phyloP scores from a whole-genome alignment of 179 eudicot species.

The Heliamphora pulchella region DNA sequence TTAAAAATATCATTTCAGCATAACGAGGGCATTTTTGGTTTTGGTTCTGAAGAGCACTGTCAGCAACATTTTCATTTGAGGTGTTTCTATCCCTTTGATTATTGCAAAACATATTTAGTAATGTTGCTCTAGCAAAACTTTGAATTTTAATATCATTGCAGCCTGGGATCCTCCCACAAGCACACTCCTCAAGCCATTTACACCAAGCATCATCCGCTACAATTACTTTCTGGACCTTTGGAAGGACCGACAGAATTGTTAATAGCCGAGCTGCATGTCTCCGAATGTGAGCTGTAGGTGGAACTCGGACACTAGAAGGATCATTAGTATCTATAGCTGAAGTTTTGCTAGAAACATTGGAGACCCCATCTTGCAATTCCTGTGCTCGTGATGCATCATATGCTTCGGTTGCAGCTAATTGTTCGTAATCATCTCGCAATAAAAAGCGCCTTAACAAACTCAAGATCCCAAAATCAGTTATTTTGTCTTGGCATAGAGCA shows the following conservation, averaged over 20 bases:
- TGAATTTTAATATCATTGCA: slow-evolving; percentile 76
- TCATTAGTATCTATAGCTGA: slow-evolving; percentile 35
- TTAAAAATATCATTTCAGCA: slow-evolving; percentile 72
- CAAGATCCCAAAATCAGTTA: slow-evolving; percentile 69
- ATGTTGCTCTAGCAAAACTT: slow-evolving; percentile 85
- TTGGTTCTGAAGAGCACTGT: slow-evolving; percentile 25
- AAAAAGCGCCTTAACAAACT: slow-evolving; percentile 75
- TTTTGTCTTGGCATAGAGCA: slow-evolving; percentile 46
- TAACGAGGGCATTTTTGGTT: slow-evolving; percentile 43
- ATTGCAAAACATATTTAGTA: slow-evolving; percentile 62
- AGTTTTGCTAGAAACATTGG: slow-evolving; percentile 42
- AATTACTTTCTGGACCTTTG: slow-evolving; percentile 70
- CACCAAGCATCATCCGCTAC: slow-evolving; percentile 57
- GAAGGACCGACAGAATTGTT: slow-evolving; percentile 69
- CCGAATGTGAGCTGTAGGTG: slow-evolving; percentile 78
- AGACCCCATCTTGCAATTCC: slow-evolving; percentile 48
- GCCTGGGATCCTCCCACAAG: slow-evolving; percentile 81
- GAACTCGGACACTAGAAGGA: slow-evolving; percentile 58
- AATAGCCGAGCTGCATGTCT: slow-evolving; percentile 90
- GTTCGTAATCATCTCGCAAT: slow-evolving; percentile 89
- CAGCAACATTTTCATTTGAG: slow-evolving; percentile 33
- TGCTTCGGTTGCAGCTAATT: slow-evolving; percentile 89
- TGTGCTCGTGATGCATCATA: slow-evolving; percentile 85
- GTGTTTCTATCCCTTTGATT: slow-evolving; percentile 25
- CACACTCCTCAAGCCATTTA: slow-evolving; percentile 95